Evolutionary conservation across 2,329 filamentous ascomycete genomes (phyloP).

Genomic region (Penicillium psychrosexuale): DNA sequence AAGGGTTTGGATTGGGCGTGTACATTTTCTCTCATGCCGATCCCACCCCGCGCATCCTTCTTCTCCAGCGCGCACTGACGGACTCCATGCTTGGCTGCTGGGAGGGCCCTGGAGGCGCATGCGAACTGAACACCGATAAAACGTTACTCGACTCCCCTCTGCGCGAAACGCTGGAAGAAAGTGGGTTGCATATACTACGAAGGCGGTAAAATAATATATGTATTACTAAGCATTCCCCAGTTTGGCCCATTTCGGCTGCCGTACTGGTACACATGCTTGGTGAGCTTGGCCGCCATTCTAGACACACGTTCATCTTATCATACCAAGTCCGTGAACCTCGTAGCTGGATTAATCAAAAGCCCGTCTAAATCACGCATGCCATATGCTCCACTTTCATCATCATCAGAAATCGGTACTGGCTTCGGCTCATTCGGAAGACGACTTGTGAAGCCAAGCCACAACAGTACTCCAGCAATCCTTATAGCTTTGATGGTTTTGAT

Average conservation of each 20-base stretch:
- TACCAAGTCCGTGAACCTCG: conserved; percentile 20
- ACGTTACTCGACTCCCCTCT: conserved; percentile 50
- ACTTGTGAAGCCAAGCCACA: conserved; percentile 39
- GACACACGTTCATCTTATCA: no score
- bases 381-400: conserved; percentile 41
- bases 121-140: conserved; percentile 43
- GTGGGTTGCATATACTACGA: no score
- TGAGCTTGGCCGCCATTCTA: no score
- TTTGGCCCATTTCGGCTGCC: no score
- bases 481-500: conserved; percentile 31
- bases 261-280: no score
- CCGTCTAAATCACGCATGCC: conserved; percentile 41
- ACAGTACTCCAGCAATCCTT: conserved; percentile 35
- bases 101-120: conserved; percentile 54
- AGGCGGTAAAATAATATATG: no score
- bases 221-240: no score
- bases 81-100: conserved; percentile 43
- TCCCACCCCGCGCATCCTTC: conserved; percentile 28
- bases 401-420: conserved; percentile 34
- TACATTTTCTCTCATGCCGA: conserved; percentile 28
- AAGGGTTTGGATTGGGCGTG: conserved; percentile 27
- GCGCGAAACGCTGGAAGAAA: conserved; percentile 47
- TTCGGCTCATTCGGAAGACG: conserved; percentile 38
- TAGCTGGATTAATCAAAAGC: conserved; percentile 36
- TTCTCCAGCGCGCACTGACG: conserved; percentile 44